These are phyloP conservation scores for Lentithecium fluviatile DNA, from an alignment of 495 filamentous ascomycete species.

Conservation along the genomic window DNA sequence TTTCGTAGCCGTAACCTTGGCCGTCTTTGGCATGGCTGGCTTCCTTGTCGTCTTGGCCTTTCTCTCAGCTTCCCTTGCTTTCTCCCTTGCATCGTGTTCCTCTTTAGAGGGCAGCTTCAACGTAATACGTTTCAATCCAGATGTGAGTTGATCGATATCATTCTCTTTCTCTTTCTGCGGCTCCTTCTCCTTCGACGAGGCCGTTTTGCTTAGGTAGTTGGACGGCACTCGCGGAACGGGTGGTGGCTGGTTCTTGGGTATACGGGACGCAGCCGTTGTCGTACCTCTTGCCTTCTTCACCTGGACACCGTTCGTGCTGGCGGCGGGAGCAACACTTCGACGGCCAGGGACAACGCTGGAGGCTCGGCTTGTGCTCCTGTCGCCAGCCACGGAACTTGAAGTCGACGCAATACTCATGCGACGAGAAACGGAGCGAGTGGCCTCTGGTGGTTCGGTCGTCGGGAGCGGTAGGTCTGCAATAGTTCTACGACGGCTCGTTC, in stretches of 20 bases:
- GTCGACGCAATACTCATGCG: slow-evolving; percentile 48
- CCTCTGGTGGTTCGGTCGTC: slow-evolving; percentile 21
- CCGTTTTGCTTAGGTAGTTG: slow-evolving; percentile 18
- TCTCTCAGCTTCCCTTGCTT: slow-evolving; percentile 43
- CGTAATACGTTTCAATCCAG: slow-evolving; percentile 69
- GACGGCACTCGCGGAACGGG: slow-evolving; percentile 50
- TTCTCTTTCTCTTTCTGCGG: slow-evolving; percentile 38
- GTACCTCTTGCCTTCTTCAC: slow-evolving; percentile 42
- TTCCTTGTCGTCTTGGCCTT: slow-evolving; percentile 31
- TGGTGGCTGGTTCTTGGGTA: slow-evolving; percentile 50
- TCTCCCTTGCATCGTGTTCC: slow-evolving; percentile 62
- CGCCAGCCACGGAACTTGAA: slow-evolving; percentile 34
- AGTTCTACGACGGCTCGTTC: slow-evolving; percentile 62
- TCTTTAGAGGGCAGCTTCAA: slow-evolving; percentile 70
- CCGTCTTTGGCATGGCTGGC: slow-evolving; percentile 26
- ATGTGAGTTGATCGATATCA: slow-evolving; percentile 62
- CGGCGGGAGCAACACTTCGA: slow-evolving; percentile 18
- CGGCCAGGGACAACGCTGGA: slow-evolving; percentile 14
- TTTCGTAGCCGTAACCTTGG: slow-evolving; percentile 32
- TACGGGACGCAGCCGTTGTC: slow-evolving; percentile 50
- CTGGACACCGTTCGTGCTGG: slow-evolving; percentile 29
- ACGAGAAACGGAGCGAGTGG: slow-evolving; percentile 31
- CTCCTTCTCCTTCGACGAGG: slow-evolving; percentile 22
- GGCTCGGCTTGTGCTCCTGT: slow-evolving; percentile 30
- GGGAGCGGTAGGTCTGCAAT: slow-evolving; percentile 52